Percentiles rank a stretch among this genome's conserved stretches.
Evolutionary conservation across 768 basidiomycete genomes (phyloP).

Genomic region (Fomitopsis pulvina): DNA sequence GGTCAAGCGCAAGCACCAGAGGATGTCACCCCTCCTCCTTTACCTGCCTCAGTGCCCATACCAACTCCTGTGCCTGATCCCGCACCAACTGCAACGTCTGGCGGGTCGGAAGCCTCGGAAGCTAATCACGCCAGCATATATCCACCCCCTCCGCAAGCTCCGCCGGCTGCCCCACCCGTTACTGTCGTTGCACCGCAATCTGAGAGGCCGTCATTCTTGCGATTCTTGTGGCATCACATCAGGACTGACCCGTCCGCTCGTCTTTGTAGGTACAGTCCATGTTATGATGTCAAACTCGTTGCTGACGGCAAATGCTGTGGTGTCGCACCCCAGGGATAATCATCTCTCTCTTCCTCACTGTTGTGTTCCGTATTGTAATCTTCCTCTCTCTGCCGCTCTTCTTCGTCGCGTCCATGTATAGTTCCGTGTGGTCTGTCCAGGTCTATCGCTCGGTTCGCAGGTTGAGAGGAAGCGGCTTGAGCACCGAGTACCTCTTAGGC

Average conservation of each 20-base stretch:
- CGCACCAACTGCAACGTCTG: too few species aligned
- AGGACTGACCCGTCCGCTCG: slow-evolving; percentile 66
- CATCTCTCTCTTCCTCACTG: slow-evolving; percentile 59
- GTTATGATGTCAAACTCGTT: too few species aligned
- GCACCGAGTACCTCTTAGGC: slow-evolving; percentile 67
- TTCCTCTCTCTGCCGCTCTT: slow-evolving; percentile 59
- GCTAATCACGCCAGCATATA: too few species aligned
- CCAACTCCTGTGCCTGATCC: too few species aligned
- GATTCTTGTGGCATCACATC: slow-evolving; percentile 51
- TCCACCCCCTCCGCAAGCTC: slow-evolving; percentile 14
- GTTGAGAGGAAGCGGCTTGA: slow-evolving; percentile 63
- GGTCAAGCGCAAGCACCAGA: slow-evolving; percentile 83
- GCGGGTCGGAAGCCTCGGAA: too few species aligned
- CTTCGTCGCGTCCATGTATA: slow-evolving; percentile 65
- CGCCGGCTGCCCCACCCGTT: slow-evolving; percentile 10
- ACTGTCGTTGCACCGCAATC: slow-evolving; percentile 3
- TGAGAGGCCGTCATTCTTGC: slow-evolving; percentile 29
- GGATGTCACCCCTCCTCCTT: slow-evolving; percentile 30
- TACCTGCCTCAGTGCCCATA: slow-evolving; percentile 8
- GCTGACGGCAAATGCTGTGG: slow-evolving; percentile 9
- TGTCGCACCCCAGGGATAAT: slow-evolving; percentile 47
- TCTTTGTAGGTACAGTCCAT: slow-evolving; percentile 45
- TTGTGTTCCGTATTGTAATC: slow-evolving; percentile 70
- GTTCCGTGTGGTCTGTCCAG: slow-evolving; percentile 80
- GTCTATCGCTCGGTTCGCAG: slow-evolving; percentile 70